These are phyloP conservation scores for Nakazawaea sp. DNA, from an alignment of 805 yeast species.

Conservation along the genomic window DNA sequence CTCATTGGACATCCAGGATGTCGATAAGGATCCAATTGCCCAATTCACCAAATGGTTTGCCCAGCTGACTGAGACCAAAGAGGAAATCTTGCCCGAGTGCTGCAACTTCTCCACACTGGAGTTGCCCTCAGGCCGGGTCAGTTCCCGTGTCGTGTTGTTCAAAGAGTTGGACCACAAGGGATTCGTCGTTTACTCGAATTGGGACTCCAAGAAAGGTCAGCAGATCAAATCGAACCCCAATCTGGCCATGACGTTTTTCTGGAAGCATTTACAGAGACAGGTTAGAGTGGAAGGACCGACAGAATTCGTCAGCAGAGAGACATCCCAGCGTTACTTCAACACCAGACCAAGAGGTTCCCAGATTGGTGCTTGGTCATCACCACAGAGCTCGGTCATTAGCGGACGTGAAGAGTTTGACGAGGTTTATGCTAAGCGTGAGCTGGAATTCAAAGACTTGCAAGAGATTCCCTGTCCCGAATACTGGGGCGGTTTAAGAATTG, in stretches of 20 bases:
- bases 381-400: constrained; percentile 62
- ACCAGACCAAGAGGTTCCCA: constrained; percentile 91
- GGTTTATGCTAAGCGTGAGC: constrained; percentile 37
- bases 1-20: constrained; percentile 46
- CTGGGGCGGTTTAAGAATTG: constrained; percentile 93
- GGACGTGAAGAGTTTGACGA: constrained; percentile 59
- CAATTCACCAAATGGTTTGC: constrained; percentile 85
- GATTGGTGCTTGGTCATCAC: constrained; percentile 96
- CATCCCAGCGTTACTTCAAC: constrained; percentile 68
- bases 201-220: constrained; percentile 78
- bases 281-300: constrained; percentile 87
- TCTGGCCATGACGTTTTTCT: constrained; percentile 84
- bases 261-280: constrained; percentile 88
- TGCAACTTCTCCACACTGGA: constrained; percentile 84
- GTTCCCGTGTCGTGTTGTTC: constrained; percentile 76
- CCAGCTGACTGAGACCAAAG: constrained; percentile 51
- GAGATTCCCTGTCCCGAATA: constrained; percentile 84
- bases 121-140: constrained; percentile 85
- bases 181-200: constrained; percentile 83
- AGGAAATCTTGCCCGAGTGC: constrained; percentile 71
- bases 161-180: constrained; percentile 87
- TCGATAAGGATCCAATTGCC: constrained; percentile 54
- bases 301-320: constrained; percentile 67
- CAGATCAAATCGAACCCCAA: constrained; percentile 69
- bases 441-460: constrained; percentile 56